phyloP scores from a whole-genome alignment of 768 basidiomycete genomes.

The Xerocomus brunneocitrinus region DNA sequence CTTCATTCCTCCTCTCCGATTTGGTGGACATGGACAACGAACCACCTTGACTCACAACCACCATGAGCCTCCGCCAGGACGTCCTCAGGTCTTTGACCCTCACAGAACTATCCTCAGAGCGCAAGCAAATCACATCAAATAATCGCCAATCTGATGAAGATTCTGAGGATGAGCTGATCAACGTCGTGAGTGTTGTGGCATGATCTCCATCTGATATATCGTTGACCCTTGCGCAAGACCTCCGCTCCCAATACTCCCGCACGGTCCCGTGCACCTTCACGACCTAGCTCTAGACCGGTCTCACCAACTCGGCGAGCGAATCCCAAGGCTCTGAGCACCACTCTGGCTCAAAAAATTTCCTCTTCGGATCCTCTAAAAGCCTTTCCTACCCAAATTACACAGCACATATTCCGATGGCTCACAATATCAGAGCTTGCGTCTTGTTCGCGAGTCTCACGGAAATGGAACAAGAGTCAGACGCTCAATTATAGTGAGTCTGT shows the following conservation, averaged over 20 bases:
- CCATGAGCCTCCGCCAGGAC: slow-evolving; percentile 67
- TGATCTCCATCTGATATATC: slow-evolving; percentile 1
- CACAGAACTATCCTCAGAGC: slow-evolving; percentile 29
- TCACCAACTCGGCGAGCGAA: slow-evolving; percentile 27
- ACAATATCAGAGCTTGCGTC: slow-evolving; percentile 62
- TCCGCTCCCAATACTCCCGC: slow-evolving; percentile 67
- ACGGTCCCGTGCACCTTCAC: slow-evolving; percentile 52
- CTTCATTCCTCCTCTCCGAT: neutral
- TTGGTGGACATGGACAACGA: neutral
- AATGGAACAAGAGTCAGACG: slow-evolving; percentile 87
- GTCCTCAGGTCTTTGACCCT: slow-evolving; percentile 55
- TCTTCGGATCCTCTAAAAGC: slow-evolving; percentile 57
- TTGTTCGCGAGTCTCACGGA: slow-evolving; percentile 76
- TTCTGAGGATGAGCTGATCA: slow-evolving; percentile 65
- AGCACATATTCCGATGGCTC: slow-evolving; percentile 67
- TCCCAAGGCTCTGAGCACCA: slow-evolving; percentile 25
- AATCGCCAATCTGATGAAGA: slow-evolving; percentile 38
- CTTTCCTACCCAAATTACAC: slow-evolving; percentile 79
- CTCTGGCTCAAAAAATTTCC: slow-evolving; percentile 17
- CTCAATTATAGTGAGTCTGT: slow-evolving; percentile 73
- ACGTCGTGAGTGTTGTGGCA: slow-evolving; percentile 49
- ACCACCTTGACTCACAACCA: slow-evolving; percentile 23
- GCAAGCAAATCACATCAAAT: slow-evolving; percentile 14
- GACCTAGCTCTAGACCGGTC: slow-evolving; percentile 45
- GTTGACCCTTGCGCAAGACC: slow-evolving; percentile 37